Percentiles rank a stretch among this genome's conserved stretches.
Evolutionary conservation across 345 rosid species (phyloP).

Genomic region (Linum trigynum): DNA sequence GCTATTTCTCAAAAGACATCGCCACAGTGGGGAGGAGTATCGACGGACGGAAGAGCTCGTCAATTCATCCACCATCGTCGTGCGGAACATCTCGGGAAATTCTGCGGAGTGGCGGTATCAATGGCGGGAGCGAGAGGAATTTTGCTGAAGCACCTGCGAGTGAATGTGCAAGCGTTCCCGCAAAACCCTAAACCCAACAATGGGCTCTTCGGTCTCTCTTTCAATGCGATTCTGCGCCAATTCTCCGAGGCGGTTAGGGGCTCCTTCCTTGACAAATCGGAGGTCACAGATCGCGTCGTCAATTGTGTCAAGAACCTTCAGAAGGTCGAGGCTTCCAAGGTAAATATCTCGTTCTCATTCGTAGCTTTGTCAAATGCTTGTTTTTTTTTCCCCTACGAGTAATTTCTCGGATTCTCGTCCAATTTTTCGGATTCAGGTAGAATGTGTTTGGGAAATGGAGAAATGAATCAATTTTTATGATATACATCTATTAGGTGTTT

Average conservation of each 20-base stretch:
- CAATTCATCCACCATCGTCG: too few relatives aligned
- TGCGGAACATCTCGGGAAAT: too few relatives aligned
- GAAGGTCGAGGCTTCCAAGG: constrained; percentile 91
- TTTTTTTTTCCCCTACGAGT: too few relatives aligned
- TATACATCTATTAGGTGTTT: neutral
- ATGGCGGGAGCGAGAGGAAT: constrained; percentile 57
- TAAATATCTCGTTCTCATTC: constrained; percentile 7
- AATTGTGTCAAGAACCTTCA: constrained; percentile 81
- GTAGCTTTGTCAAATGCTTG: too few relatives aligned
- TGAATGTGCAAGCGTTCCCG: constrained; percentile 30
- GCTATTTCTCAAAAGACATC: too few relatives aligned
- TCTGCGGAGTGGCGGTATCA: neutral
- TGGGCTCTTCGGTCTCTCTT: constrained; percentile 25
- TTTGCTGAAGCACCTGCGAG: constrained; percentile 66
- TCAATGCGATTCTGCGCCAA: constrained; percentile 40
- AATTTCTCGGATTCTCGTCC: neutral
- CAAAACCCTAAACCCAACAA: constrained; percentile 25
- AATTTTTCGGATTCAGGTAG: neutral
- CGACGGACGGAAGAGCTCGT: too few relatives aligned
- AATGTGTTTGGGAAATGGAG: neutral
- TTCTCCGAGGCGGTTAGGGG: constrained; percentile 82
- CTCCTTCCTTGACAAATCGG: constrained; percentile 87
- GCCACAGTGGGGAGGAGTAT: too few relatives aligned
- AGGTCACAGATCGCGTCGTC: constrained; percentile 89
- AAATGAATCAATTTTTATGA: too few relatives aligned